Evolutionary conservation across 305 asterid genomes (phyloP), one percentile per base, ranked within the genome.

Genomic region (Nicotiana rustica): DNA sequence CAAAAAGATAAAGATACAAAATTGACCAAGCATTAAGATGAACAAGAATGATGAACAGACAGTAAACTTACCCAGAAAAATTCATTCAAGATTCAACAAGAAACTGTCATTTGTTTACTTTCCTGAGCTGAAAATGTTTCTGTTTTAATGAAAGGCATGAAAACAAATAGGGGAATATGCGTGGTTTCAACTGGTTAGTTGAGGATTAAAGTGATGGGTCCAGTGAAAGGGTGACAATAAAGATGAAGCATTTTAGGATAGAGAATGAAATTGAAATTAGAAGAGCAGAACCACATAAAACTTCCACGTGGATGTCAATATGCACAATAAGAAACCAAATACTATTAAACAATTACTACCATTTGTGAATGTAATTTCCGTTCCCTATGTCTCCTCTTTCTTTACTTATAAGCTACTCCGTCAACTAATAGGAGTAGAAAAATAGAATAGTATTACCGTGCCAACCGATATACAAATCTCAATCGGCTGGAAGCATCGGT

Each of bases 21-120:
- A 67, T 67, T 31, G 31, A 0, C 21, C 21, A 35, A 67, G 1
- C 21, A 75, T 18, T 47, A 13, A 47, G 61, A 71, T 13, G 1
- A 55, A 13, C 60, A 55, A 55, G 60, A 55, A 55, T 17, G 19
- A 57, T 57, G 79, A 47, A 25, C 36, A 71, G 4, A 73, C 25
- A 25, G 38, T 33, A 75, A 75, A 59, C 80, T 15, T 75, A 75
- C 65, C 6, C 65, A 52, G 80, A 75, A 29, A 47, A 29, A 6
- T 15, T 31, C 75, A 49, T 67, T 33, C 25, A 67, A 67, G 70
- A 66, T 25, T 64, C 69, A 64, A 64, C 61, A 71, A 71, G 41
- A 25, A 75, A 12, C 44, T 15, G 17, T 18, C 47, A 29, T 29
- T 18, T 7, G 3, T 47, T 21, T 41, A 71, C 19, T 21, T 47